Percentiles rank a stretch among this genome's conserved stretches.
phyloP scores from a whole-genome alignment of 164 flowering plant species.

The Annona cherimola region DNA sequence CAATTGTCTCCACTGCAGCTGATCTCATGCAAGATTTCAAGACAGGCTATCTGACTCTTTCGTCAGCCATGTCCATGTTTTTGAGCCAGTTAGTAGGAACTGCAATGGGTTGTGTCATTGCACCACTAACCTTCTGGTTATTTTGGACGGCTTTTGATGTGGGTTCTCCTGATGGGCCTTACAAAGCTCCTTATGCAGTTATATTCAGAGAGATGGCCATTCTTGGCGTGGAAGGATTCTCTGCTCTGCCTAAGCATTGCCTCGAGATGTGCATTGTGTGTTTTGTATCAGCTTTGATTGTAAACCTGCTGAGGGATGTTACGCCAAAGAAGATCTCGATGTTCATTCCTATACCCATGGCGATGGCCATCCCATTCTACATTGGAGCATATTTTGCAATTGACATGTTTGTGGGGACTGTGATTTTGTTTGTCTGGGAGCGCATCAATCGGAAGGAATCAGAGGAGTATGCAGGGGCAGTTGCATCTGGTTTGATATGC shows the following conservation, averaged over 20 bases:
- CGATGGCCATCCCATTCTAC: slow-evolving; percentile 91
- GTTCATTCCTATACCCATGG: slow-evolving; percentile 94
- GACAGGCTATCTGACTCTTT: slow-evolving; percentile 88
- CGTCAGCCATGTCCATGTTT: slow-evolving; percentile 94
- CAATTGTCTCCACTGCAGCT: slow-evolving; percentile 96
- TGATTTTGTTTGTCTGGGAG: slow-evolving; percentile 87
- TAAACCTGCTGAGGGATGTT: slow-evolving; percentile 74
- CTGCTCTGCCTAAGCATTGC: slow-evolving; percentile 88
- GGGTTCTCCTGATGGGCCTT: slow-evolving; percentile 83
- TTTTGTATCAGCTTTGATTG: slow-evolving; percentile 60
- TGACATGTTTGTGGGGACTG: slow-evolving; percentile 94
- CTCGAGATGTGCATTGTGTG: slow-evolving; percentile 70
- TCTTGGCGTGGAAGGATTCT: slow-evolving; percentile 91
- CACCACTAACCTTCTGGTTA: slow-evolving; percentile 95
- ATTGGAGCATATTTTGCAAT: slow-evolving; percentile 96
- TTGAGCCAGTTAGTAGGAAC: slow-evolving; percentile 86
- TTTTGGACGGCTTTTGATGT: slow-evolving; percentile 92
- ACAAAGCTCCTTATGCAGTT: slow-evolving; percentile 80
- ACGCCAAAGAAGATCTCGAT: slow-evolving; percentile 50
- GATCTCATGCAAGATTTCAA: slow-evolving; percentile 99
- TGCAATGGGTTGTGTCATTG: slow-evolving; percentile 90
- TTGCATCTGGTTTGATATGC: slow-evolving; percentile 93
- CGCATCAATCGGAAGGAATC: slow-evolving; percentile 54
- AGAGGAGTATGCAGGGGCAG: slow-evolving; percentile 84
- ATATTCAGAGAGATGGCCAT: slow-evolving; percentile 93